Conservation (phyloP, 139 green algal species). For the Helicosporidium sp. region DNA sequence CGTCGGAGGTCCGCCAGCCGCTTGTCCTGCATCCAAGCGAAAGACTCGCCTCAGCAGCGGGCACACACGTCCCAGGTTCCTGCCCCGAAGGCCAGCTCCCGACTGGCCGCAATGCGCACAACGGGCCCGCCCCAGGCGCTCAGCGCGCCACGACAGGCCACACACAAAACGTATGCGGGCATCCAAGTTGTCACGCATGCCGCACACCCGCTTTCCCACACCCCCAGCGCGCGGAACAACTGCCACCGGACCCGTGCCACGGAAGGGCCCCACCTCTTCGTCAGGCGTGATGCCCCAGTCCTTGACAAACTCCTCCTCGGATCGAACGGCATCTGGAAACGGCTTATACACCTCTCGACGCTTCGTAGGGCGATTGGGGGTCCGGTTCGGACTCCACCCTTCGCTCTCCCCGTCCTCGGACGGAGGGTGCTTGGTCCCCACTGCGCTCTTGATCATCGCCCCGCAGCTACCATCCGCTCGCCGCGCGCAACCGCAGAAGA, state of each 20-base stretch:
- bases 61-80: neutral
- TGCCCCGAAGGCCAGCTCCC: no score
- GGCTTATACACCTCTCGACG: neutral
- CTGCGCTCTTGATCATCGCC: no score
- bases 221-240: neutral
- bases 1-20: constrained; percentile 10
- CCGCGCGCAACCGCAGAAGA: no score
- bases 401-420: no score
- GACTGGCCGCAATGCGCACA: no score
- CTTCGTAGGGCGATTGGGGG: no score
- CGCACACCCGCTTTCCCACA: neutral
- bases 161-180: neutral
- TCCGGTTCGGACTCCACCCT: no score
- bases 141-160: no score
- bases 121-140: no score
- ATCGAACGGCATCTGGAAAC: constrained; percentile 8
- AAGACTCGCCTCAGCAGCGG: neutral
- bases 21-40: constrained; percentile 4
- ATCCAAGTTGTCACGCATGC: neutral
- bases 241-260: neutral
- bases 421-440: no score
- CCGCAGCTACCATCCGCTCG: no score
- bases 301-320: constrained; percentile 8
- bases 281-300: constrained; percentile 13
- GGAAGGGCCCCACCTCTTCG: constrained; percentile 7